Percentiles rank a stretch among this genome's conserved stretches.
phyloP scores from a whole-genome alignment of 208 protist species.

The Leishmania braziliensis region DNA sequence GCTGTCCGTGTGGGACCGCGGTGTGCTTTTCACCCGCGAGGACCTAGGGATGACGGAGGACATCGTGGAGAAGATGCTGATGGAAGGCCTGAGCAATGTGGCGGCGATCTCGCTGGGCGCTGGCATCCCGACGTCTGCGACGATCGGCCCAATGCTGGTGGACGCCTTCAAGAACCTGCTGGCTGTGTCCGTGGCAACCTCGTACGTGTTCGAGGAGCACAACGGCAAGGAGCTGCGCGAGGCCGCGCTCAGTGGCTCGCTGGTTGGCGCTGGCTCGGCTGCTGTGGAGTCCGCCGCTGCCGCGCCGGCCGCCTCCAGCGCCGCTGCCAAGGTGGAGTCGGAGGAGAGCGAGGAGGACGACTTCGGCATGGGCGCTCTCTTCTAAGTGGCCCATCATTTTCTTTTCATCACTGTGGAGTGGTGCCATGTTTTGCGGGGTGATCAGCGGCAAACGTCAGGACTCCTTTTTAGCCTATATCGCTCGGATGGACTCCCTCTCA shows the following conservation, averaged over 20 bases:
- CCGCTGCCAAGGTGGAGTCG: constrained; percentile 52
- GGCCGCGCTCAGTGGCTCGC: constrained; percentile 82
- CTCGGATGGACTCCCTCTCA: background rate
- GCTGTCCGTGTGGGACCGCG: constrained; percentile 95
- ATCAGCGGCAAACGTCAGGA: background rate
- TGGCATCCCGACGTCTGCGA: constrained; percentile 94
- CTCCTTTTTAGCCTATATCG: too few relatives aligned
- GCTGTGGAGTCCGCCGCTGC: constrained; percentile 52
- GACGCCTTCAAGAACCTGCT: constrained; percentile 98
- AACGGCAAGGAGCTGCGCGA: constrained; percentile 90
- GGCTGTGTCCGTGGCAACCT: constrained; percentile 94
- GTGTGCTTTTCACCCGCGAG: constrained; percentile 92
- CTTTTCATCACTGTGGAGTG: background rate
- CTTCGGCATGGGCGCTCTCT: constrained; percentile 83
- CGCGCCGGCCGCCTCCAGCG: constrained; percentile 34
- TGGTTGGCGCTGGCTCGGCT: constrained; percentile 75
- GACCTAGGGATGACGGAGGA: constrained; percentile 96
- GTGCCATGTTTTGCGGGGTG: background rate
- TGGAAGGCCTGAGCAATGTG: constrained; percentile 92
- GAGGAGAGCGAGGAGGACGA: constrained; percentile 86
- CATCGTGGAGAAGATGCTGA: constrained; percentile 89
- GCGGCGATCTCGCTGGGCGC: constrained; percentile 95
- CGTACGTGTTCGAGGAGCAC: constrained; percentile 91
- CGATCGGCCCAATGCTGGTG: constrained; percentile 95
- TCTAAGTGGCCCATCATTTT: constrained; percentile 41